Evolutionary conservation across 768 basidiomycete species (phyloP), one percentile per base, ranked within the genome.

Genomic region (Lactifluus pinguis): DNA sequence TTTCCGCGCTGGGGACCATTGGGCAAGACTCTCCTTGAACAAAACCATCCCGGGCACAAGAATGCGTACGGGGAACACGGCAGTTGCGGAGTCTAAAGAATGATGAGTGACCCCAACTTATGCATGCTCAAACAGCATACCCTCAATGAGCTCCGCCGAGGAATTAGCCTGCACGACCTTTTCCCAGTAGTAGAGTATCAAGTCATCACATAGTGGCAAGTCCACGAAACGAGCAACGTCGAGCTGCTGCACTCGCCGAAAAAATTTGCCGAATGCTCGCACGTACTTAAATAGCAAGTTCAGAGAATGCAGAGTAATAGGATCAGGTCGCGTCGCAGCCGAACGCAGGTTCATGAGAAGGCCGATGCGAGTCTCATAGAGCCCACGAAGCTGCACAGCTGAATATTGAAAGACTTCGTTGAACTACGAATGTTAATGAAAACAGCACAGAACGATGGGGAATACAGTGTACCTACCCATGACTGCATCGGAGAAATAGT

Each of bases 21-120:
- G 86, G 9, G 83, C 78, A 25, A 93, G 77, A 64, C 82, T 88
- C 60, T 92, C 91, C 66, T 87, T 90, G 74, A 93, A 92, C 9
- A 93, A 73, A 6, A 88, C 86, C 84, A 93, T 86, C 3, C 86
- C 87, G 68, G 92, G 90, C 0, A 92, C 87, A 59, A 93, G 75
- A 67, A 89, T 84, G 11, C 86, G 83, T 25, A 88, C 77, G n/a
- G 92, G 91, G 68, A 85, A 92, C 2, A 85, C 70, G 2, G 84
- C 86, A 48, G 76, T 72, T 34, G 76, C 69, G 0, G 83, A 80
- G 69, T 92, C 89, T 92, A 60, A 15, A 19, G 3, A 9, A 55
- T 21, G 32, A 38, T 51, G 17, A 39, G 58, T 49, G 38, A 57
- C 17, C 32, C 19, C 15, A 36, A 25, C 19, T 52, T 3, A n/a